Conservation (phyloP, 257 asterid genomes). For the Plantago ovata region DNA sequence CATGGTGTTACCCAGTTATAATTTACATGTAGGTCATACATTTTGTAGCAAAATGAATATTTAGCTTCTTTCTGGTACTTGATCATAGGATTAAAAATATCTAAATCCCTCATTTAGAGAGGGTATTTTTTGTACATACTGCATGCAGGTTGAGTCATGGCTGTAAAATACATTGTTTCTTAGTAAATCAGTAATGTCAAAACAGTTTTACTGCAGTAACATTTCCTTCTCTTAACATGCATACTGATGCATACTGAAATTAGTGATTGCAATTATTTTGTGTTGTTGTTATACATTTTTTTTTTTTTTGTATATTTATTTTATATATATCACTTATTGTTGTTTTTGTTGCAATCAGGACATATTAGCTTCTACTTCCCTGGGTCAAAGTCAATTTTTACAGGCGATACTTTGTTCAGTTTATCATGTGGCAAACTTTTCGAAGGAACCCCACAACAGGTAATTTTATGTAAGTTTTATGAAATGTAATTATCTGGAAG, state of each 20-base stretch:
- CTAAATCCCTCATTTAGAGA: too few relatives aligned
- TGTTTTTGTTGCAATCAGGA: slow-evolving; percentile 41
- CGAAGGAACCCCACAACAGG: slow-evolving; percentile 94
- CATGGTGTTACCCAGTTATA: too few relatives aligned
- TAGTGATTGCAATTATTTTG: background rate
- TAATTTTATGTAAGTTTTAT: slow-evolving; percentile 20
- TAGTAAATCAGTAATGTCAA: background rate
- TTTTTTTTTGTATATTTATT: background rate
- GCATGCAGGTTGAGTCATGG: too few relatives aligned
- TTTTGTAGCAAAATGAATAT: too few relatives aligned
- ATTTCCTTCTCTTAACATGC: slow-evolving; percentile 4
- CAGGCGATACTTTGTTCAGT: slow-evolving; percentile 94
- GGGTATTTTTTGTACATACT: too few relatives aligned
- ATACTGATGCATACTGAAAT: slow-evolving; percentile 18
- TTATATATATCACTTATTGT: slow-evolving; percentile 9
- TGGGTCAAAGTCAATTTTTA: slow-evolving; percentile 74
- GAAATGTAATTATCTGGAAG: background rate
- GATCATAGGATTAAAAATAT: too few relatives aligned
- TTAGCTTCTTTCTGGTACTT: too few relatives aligned
- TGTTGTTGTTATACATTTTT: too few relatives aligned
- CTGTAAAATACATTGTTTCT: too few relatives aligned
- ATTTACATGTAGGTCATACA: too few relatives aligned
- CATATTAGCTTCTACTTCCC: slow-evolving; percentile 91
- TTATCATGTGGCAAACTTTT: slow-evolving; percentile 93
- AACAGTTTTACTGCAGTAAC: background rate